Evolutionary conservation across 2,329 filamentous ascomycete species (phyloP).

Genomic region (Xylaria polymorpha): DNA sequence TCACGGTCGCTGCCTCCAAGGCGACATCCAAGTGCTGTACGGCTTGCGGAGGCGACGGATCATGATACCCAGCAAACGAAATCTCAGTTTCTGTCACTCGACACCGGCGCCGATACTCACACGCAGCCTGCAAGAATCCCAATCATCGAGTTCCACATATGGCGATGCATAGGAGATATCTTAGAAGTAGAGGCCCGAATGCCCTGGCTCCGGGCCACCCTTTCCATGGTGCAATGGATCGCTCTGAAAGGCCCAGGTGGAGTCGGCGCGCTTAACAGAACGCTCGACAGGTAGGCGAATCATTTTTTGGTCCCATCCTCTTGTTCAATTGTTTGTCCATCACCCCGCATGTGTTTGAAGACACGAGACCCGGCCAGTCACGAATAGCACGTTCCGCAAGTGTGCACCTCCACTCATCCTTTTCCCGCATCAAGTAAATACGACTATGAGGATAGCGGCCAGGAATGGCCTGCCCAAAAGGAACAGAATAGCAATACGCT

Average conservation of each 20-base stretch:
- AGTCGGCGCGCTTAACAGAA: slow-evolving; percentile 78
- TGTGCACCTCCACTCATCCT: slow-evolving; percentile 48
- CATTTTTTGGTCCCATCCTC: slow-evolving; percentile 50
- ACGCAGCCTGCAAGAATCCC: slow-evolving; percentile 62
- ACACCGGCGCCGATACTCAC: slow-evolving; percentile 32
- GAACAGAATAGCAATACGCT: slow-evolving; percentile 16
- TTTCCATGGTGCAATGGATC: slow-evolving; percentile 81
- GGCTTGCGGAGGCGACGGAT: slow-evolving; percentile 44
- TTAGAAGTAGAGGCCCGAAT: slow-evolving; percentile 82
- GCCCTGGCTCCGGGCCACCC: slow-evolving; percentile 85
- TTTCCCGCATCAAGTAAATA: slow-evolving; percentile 7
- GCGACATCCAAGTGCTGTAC: slow-evolving; percentile 42
- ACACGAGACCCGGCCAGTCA: slow-evolving; percentile 59
- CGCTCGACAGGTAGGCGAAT: slow-evolving; percentile 86
- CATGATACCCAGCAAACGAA: slow-evolving; percentile 44
- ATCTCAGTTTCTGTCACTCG: slow-evolving; percentile 34
- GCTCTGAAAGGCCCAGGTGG: slow-evolving; percentile 78
- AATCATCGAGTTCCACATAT: slow-evolving; percentile 80
- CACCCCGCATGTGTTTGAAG: slow-evolving; percentile 58
- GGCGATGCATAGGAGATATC: slow-evolving; percentile 77
- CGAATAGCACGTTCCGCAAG: slow-evolving; percentile 48
- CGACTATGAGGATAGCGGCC: background rate
- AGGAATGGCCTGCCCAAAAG: slow-evolving; percentile 10
- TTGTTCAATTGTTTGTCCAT: slow-evolving; percentile 44
- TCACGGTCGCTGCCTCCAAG: slow-evolving; percentile 75